Percentiles rank a stretch among this genome's conserved stretches.
phyloP scores from a whole-genome alignment of 768 basidiomycete genomes.

The Sistotremastrum niveocremeum region DNA sequence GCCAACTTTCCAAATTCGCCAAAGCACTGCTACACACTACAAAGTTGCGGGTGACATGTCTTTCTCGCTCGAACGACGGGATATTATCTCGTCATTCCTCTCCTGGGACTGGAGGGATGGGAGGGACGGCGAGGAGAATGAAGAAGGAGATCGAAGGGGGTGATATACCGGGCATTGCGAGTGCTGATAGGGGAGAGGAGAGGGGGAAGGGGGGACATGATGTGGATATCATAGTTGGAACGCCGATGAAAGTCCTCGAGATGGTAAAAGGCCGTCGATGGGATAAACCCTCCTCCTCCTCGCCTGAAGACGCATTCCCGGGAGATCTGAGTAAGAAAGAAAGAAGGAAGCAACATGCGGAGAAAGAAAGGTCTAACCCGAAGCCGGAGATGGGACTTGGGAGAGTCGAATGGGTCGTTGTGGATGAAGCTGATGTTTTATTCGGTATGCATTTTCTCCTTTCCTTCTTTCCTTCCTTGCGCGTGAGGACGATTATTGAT shows the following conservation, averaged over 20 bases:
- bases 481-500: background rate
- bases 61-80: conserved; percentile 43
- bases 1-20: conserved; percentile 64
- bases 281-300: conserved; percentile 22
- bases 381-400: conserved; percentile 48
- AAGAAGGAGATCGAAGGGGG: conserved; percentile 17
- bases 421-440: conserved; percentile 86
- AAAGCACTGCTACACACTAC: conserved; percentile 61
- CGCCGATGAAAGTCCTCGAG: conserved; percentile 49
- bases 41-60: conserved; percentile 65
- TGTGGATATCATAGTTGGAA: conserved; percentile 51
- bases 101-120: conserved; percentile 12
- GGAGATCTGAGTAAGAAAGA: conserved; percentile 9
- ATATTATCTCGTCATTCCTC: conserved; percentile 3
- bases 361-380: conserved; percentile 16
- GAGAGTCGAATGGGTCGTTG: conserved; percentile 75
- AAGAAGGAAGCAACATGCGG: conserved; percentile 11
- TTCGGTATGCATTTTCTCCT: conserved; percentile 43
- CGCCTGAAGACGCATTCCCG: conserved; percentile 11
- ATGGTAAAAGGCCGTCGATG: conserved; percentile 41
- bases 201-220: conserved; percentile 11
- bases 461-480: background rate
- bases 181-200: conserved; percentile 13
- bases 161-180: conserved; percentile 5
- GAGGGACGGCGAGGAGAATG: conserved; percentile 39